phyloP scores from a whole-genome alignment of 176 grass and related monocot species.

The Oryza brachyantha region DNA sequence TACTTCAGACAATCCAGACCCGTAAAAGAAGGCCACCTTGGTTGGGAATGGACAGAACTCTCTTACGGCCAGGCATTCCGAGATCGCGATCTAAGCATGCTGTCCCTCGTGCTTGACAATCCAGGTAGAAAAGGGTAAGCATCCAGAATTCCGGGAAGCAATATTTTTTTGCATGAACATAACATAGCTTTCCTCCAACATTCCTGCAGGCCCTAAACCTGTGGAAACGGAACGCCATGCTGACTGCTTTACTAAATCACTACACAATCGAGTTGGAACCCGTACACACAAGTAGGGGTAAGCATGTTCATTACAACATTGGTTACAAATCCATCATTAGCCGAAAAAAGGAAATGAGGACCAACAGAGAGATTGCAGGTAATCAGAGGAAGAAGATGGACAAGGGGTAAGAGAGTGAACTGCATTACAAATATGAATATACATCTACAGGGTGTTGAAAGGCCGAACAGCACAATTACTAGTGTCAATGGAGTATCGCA shows the following conservation, averaged over 20 bases:
- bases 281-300: neutral
- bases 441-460: neutral
- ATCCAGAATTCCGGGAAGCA: neutral
- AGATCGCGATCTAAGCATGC: neutral
- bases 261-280: neutral
- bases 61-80: too few relatives aligned
- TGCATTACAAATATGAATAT: neutral
- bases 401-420: neutral
- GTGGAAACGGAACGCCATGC: neutral
- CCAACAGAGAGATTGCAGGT: neutral
- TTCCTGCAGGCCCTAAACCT: neutral
- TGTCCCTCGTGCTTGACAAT: neutral
- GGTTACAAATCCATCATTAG: neutral
- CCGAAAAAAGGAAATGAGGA: neutral
- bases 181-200: too few relatives aligned
- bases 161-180: neutral
- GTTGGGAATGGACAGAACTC: too few relatives aligned
- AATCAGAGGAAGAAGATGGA: neutral
- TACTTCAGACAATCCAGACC: too few relatives aligned
- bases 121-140: neutral
- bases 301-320: neutral
- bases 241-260: neutral
- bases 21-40: too few relatives aligned
- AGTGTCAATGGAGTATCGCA: neutral
- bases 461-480: neutral